Base-by-base conservation (phyloP, 192 early-diverging fungal species). In the Coemansia sp. region DNA sequence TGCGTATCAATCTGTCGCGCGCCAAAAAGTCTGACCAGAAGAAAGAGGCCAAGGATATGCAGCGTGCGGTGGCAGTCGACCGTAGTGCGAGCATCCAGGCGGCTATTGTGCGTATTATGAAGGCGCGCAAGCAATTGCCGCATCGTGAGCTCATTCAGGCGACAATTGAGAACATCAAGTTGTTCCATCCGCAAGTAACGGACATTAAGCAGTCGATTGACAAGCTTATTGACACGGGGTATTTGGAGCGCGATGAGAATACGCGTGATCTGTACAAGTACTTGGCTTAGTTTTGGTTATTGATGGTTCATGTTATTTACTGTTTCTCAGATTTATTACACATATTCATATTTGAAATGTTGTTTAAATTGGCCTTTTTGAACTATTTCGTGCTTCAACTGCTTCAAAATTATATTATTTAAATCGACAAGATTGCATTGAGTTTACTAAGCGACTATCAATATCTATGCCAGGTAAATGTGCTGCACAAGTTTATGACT, bases 81-180 rank as follows among this genome's bases (percentile, higher is more conserved):
- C 87, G 97, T 42, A 93, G 91, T 81, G 76, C 88, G 58, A 73
- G 93, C 57, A 98, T 99, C 81, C 94, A 99, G 88, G 96, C 96
- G 5, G 96, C 97, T 1, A 96, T 99, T 83, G 97, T 99, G 40
- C 92, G 97, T 17, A 94, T 99, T 65, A 99, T 99, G 97, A 99
- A 99, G 84, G 92, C 95, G 2, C 89, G 96, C 34, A 95, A 98
- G 78, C 84, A 84, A 42, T 79, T 98, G 81, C 87, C 89, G 61
- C 92, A 97, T 70, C 82, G 88, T 7, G 81, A 85, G 36, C 85
- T 99, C 14, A 87, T 99, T 44, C 83, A 90, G 36, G 96, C 98
- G 60, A 92, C 94, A 4, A 93, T 98, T 53, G 74, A 84, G 10
- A 93, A 96, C 63, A 86, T 97, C 52, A 83, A 90, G 37, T 85